Evolutionary conservation across 495 filamentous ascomycete species (phyloP), one percentile per base, ranked within the genome.

Genomic region (Lasiosphaeriaceae sp.): DNA sequence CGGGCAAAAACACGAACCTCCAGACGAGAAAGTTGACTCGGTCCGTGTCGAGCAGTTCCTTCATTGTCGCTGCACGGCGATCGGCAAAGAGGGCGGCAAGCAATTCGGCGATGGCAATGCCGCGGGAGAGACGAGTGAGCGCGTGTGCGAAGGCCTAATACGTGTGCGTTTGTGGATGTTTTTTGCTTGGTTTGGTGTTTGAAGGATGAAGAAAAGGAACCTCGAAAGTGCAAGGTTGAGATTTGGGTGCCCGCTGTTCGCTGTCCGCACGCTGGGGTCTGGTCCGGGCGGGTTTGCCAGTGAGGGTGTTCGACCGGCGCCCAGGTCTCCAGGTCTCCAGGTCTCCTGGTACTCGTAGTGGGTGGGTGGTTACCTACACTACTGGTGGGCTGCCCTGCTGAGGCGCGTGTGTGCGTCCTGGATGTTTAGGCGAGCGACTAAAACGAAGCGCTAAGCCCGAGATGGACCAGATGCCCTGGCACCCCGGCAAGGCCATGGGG

Each of bases 21-120:
- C 92, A 96, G 79, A 98, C 90, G 77, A 98, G 80, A 80, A 93
- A 97, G 82, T 97, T 98, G 78, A 97, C 84, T 77, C 93, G 88
- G 79, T 97, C 85, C 59, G 91, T 93, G 73, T 90, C 88, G 66
- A 98, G 82, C 58, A 74, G 65, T 67, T 83, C 80, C 70, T 83
- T 83, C 79, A 82, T 80, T 54, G 64, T 75, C 65, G 71, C 56
- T 56, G 59, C 57, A 54, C 61, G 59, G 37, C 35, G 58, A 45
- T 56, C 60, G 57, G 56, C 64, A 61, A 54, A 55, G 49, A 39
- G 54, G 64, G 64, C 56, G 65, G 65, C 60, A 63, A 60, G 60
- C 56, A 71, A 53, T 59, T 35, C 45, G 54, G 47, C 39, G 29
- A 57, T 21, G 31, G 24, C 37, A 24, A 24, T 62, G 48, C 48